phyloP scores from a whole-genome alignment of 306 rosid genomes.

The Pyrus pyrifolia region DNA sequence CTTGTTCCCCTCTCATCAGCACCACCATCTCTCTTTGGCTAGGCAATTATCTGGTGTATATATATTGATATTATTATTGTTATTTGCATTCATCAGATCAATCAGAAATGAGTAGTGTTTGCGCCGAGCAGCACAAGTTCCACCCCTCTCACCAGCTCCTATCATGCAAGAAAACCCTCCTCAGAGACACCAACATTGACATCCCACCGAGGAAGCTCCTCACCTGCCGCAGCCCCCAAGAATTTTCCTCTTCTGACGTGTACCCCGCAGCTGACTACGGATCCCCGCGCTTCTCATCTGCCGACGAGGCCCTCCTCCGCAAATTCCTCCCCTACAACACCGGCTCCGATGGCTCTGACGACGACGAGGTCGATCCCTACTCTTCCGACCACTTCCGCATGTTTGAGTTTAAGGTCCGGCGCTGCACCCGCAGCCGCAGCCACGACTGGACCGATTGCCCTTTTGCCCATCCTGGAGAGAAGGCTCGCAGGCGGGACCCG shows the following conservation, averaged over 20 bases:
- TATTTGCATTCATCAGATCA: background rate
- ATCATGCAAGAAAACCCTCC: conserved; percentile 23
- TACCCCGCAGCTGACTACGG: background rate
- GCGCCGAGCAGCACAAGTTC: conserved; percentile 48
- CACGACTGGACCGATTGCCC: conserved; percentile 99
- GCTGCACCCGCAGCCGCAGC: conserved; percentile 82
- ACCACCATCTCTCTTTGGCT: background rate
- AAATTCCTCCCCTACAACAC: conserved; percentile 53
- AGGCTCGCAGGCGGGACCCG: conserved; percentile 84
- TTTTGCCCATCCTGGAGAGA: conserved; percentile 79
- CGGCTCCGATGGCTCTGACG: conserved; percentile 28
- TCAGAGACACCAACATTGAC: conserved; percentile 16
- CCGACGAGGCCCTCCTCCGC: conserved; percentile 47
- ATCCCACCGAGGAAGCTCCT: conserved; percentile 77
- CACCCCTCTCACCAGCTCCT: conserved; percentile 36
- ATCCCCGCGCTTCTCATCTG: conserved; percentile 34
- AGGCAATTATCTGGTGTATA: background rate
- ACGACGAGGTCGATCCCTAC: conserved; percentile 43
- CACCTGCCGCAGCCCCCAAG: conserved; percentile 22
- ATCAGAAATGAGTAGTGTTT: conserved; percentile 35
- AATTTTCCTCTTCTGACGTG: conserved; percentile 21
- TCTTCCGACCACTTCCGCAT: conserved; percentile 78
- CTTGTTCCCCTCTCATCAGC: conserved; percentile 21
- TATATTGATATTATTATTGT: too few species aligned
- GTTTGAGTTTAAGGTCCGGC: conserved; percentile 85